These are phyloP conservation scores for Onygenales sp. DNA, from an alignment of 2,329 filamentous ascomycete species.

Conservation along the genomic window DNA sequence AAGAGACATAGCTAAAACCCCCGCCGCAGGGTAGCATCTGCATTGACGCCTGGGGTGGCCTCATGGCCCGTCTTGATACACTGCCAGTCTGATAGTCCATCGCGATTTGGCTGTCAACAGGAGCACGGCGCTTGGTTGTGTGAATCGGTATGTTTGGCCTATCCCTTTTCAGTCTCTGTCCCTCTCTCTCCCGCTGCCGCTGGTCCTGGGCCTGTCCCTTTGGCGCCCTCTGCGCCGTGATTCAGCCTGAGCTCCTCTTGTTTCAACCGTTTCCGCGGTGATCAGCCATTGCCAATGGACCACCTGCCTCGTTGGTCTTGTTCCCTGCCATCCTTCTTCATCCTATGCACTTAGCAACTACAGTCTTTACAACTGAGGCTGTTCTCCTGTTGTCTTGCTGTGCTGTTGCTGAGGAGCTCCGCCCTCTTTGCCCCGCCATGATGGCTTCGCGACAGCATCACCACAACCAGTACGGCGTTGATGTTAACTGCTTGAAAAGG, in stretches of 20 bases:
- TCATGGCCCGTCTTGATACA: background rate
- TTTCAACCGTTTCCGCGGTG: constrained; percentile 1
- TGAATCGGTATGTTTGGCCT: background rate
- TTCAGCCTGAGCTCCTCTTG: background rate
- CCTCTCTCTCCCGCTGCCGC: background rate
- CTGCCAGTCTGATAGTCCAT: background rate
- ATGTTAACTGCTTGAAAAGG: constrained; percentile 22
- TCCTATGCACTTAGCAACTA: too few species aligned
- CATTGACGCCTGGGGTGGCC: background rate
- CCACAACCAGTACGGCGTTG: constrained; percentile 9
- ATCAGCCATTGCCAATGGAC: background rate
- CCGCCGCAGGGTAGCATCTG: background rate
- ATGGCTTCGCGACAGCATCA: background rate
- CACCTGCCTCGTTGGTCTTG: background rate
- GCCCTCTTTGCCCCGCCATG: background rate
- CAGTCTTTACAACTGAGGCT: too few species aligned
- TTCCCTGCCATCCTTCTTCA: too few species aligned
- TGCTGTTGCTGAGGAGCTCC: too few species aligned
- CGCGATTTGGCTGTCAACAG: background rate
- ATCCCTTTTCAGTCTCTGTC: background rate
- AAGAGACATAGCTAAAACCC: too few species aligned
- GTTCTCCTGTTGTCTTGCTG: too few species aligned
- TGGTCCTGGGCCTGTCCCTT: background rate
- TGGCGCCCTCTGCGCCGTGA: background rate
- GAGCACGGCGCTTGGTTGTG: background rate